phyloP scores from a whole-genome alignment of 441 rosid genomes.

The Pelargonium citronellum region DNA sequence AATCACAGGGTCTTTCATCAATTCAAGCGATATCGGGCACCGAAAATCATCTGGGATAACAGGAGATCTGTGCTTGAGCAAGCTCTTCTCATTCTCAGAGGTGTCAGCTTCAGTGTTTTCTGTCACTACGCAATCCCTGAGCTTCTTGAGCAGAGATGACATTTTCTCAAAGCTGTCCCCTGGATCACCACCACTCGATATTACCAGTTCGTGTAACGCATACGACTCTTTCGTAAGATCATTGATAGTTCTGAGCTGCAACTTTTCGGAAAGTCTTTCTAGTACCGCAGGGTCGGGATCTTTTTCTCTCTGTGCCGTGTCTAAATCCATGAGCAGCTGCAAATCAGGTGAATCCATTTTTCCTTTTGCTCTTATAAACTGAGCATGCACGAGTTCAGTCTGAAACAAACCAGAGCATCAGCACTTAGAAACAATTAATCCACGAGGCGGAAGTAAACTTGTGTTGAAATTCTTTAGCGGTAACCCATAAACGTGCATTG shows the following conservation, averaged over 20 bases:
- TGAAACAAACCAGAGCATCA: constrained; percentile 18
- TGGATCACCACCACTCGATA: constrained; percentile 53
- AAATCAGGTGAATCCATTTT: constrained; percentile 50
- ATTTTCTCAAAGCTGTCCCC: constrained; percentile 55
- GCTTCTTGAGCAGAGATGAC: constrained; percentile 63
- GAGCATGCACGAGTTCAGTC: constrained; percentile 82
- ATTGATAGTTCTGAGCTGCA: constrained; percentile 63
- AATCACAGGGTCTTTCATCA: constrained; percentile 99
- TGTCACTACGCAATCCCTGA: constrained; percentile 46
- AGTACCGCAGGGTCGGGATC: constrained; percentile 56
- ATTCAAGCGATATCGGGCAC: constrained; percentile 92
- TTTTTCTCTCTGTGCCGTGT: constrained; percentile 42
- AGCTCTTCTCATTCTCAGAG: constrained; percentile 38
- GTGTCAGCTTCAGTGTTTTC: constrained; percentile 49
- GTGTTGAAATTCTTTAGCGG: no score
- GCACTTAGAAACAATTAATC: neutral
- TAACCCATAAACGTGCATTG: no score
- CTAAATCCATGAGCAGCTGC: constrained; percentile 65
- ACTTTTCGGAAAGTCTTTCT: constrained; percentile 65
- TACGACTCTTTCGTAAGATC: constrained; percentile 72
- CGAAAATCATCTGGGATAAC: constrained; percentile 95
- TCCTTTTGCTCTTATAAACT: constrained; percentile 72
- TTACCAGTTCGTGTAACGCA: constrained; percentile 67
- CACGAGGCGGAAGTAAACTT: no score
- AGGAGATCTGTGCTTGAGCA: constrained; percentile 73